These are phyloP conservation scores for Lolium multiflorum DNA, from an alignment of 176 grass and related monocot species.

Conservation along the genomic window DNA sequence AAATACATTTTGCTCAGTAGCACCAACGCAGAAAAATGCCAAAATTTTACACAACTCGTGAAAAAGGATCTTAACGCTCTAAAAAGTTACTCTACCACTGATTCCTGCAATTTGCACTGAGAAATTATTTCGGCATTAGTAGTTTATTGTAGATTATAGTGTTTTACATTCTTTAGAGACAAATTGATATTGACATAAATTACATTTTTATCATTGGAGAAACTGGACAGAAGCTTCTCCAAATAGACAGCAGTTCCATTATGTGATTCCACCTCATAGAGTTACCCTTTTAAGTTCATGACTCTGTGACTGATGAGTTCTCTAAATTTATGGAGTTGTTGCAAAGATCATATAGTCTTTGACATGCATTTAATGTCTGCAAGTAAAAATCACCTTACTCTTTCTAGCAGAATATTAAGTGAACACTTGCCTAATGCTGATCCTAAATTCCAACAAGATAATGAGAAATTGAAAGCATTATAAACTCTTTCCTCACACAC, in stretches of 20 bases:
- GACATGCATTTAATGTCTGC: background rate
- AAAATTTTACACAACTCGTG: background rate
- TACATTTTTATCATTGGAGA: background rate
- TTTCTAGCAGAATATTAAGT: background rate
- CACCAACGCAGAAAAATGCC: background rate
- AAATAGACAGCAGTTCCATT: background rate
- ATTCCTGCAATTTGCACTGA: background rate
- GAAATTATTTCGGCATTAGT: background rate
- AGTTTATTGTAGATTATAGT: background rate
- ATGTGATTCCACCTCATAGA: background rate
- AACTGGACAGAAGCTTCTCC: background rate
- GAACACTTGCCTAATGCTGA: background rate
- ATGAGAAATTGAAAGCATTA: background rate
- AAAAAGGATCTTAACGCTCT: background rate
- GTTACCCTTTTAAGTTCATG: background rate
- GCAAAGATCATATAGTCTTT: background rate
- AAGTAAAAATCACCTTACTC: background rate
- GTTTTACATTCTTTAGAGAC: background rate
- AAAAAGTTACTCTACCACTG: background rate
- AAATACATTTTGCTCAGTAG: background rate
- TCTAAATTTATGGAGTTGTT: background rate
- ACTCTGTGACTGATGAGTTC: background rate
- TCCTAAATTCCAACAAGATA: conserved; percentile 11
- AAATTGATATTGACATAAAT: background rate
- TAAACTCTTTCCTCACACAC: background rate